Evolutionary conservation across 441 rosid genomes (phyloP), one percentile per base, ranked within the genome.

Genomic region (Corymbia citriodora): DNA sequence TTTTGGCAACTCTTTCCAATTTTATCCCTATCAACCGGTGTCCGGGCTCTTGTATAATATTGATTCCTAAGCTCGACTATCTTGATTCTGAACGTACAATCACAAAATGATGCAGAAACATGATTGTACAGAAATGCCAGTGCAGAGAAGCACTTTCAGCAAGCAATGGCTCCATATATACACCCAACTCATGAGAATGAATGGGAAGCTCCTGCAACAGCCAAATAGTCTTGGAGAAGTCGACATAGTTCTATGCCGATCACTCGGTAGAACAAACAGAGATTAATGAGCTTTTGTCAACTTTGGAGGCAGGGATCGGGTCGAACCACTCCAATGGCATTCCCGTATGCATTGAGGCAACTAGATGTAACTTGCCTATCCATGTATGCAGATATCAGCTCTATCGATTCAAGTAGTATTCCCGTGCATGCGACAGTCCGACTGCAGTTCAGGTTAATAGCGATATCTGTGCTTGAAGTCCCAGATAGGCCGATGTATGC

Each of bases 381-480:
- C 15, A 3, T 6, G 7, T 14, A 11, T 25, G 91, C 91, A 1
- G 95, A 89, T 15, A 57, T 50, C 70, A 96, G 65, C 55, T 55
- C 81, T 87, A 88, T 90, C 88, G 50, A 92, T 88, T 90, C 93
- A 89, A 68, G 63, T 89, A 89, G 92, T 68, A 65, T 91, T 54
- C 88, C 54, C 3, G 93, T 93, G 89, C 97, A 96, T 7, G 96
- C 90, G 31, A 92, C 92, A 45, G 59, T 87, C 86, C 87, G 10
- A 90, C 94, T 94, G 87, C 96, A 95, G 68, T 93, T 88, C 1
- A 96, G 92, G 89, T 93, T 93, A 87, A 95, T 88, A 5, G 96
- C 96, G 21, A 93, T 94, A 21, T 89, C 29, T 15, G 93, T 92
- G 52, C 87, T 65, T 27, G 97, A 92, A 27, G 97, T 96, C 89